A percentile compares a stretch with the other conserved stretches of the same genome.
phyloP scores from a whole-genome alignment of 192 early-diverging fungal genomes.

The Chytriomyces hyalinus region DNA sequence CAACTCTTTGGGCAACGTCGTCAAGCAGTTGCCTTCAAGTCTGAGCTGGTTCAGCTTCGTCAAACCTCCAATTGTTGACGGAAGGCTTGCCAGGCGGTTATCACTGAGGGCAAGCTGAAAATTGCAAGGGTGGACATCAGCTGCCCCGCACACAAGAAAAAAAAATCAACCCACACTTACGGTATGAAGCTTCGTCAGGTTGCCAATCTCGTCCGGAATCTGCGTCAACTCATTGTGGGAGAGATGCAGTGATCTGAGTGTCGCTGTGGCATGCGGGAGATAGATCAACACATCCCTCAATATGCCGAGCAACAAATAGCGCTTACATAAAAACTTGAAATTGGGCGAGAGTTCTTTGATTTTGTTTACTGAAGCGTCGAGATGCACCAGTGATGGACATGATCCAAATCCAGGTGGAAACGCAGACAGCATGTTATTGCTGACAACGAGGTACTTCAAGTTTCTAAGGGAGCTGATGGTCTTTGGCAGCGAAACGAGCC shows the following conservation, averaged over 20 bases:
- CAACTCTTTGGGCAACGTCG: slow-evolving; percentile 27
- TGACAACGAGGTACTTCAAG: slow-evolving; percentile 38
- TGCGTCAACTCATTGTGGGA: slow-evolving; percentile 45
- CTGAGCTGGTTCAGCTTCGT: slow-evolving; percentile 12
- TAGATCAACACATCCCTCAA: background rate
- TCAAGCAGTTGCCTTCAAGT: slow-evolving; percentile 50
- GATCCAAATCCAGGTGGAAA: slow-evolving; percentile 51
- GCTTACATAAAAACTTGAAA: slow-evolving; percentile 49
- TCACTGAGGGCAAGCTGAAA: slow-evolving; percentile 40
- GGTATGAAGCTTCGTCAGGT: slow-evolving; percentile 39
- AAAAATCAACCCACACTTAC: slow-evolving; percentile 25
- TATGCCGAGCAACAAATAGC: background rate
- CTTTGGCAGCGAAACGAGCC: slow-evolving; percentile 42
- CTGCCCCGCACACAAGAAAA: background rate
- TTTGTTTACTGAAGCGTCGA: slow-evolving; percentile 48
- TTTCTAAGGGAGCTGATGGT: slow-evolving; percentile 24
- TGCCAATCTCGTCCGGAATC: slow-evolving; percentile 49
- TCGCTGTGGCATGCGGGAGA: slow-evolving; percentile 23
- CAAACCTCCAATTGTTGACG: slow-evolving; percentile 37
- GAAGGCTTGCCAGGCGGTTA: slow-evolving; percentile 42
- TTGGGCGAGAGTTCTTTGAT: slow-evolving; percentile 46
- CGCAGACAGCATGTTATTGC: slow-evolving; percentile 45
- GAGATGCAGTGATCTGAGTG: slow-evolving; percentile 45
- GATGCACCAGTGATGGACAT: slow-evolving; percentile 41
- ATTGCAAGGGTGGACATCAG: background rate